phyloP scores from a whole-genome alignment of 2,329 filamentous ascomycete genomes.

The Xylariales sp. region DNA sequence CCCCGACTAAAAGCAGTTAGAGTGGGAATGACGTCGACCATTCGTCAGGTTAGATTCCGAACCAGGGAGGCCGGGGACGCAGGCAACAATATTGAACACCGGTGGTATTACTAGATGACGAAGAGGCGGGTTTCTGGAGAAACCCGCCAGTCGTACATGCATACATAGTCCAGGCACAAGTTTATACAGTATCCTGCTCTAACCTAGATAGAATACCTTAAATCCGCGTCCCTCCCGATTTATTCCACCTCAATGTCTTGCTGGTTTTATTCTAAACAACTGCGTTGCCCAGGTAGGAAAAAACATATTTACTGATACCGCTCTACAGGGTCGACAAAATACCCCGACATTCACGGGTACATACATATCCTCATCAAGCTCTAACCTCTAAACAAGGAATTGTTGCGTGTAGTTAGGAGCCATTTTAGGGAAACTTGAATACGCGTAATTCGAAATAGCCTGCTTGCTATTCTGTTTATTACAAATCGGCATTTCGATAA shows the following conservation, averaged over 20 bases:
- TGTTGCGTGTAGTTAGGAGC: neutral
- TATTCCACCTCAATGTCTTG: neutral
- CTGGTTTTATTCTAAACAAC: neutral
- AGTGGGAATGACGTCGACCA: constrained; percentile 25
- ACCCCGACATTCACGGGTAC: neutral
- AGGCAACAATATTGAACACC: neutral
- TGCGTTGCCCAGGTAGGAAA: neutral
- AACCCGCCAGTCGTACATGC: neutral
- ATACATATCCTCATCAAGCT: neutral
- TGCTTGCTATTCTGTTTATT: constrained; percentile 4
- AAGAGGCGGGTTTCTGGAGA: constrained; percentile 11
- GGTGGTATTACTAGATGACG: neutral
- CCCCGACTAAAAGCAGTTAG: constrained; percentile 8
- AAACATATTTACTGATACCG: too few species aligned
- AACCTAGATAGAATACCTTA: constrained; percentile 10
- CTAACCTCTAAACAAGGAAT: neutral
- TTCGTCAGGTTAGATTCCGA: neutral
- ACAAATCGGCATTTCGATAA: constrained; percentile 10
- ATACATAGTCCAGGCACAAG: neutral
- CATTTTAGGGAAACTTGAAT: neutral
- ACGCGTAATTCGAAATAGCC: neutral
- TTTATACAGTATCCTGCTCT: neutral
- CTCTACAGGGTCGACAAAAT: too few species aligned
- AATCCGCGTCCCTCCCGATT: neutral
- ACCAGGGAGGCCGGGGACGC: neutral